Base-by-base conservation (phyloP, 305 asterid species). In the Salvia sclarea region DNA sequence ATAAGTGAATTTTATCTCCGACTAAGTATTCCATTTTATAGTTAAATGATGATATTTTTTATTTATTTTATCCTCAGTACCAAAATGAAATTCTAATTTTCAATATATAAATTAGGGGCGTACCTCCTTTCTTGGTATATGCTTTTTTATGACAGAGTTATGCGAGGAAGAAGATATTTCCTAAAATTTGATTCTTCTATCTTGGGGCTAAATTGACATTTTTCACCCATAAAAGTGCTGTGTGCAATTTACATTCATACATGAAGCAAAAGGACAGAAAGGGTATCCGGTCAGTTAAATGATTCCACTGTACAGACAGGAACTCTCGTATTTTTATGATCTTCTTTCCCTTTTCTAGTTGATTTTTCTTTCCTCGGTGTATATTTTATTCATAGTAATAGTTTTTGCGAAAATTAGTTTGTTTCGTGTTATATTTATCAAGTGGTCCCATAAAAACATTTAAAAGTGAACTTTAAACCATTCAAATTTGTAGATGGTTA, bases 381-480 rank as follows among this genome's bases (percentile, higher is more conserved):
- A 24, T n/a, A 2, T 13, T n/a, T 22, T 11, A 11, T 40, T n/a
- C n/a, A n/a, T n/a, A n/a, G n/a, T n/a, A n/a, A 2, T 1, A 7
- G 4, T n/a, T 12, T 47, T 17, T 28, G 2, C 8, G 5, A 10
- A 45, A 61, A 61, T 20, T 21, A 61, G 6, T 16, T 21, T 9
- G 6, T 61, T 0, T 61, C 13, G 8, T 10, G 20, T 38, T 40
- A 7, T 22, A 40, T 20, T 35, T 4, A 21, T 18, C 6, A 13
- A 37, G 9, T 41, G 18, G 66, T 21, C 41, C 18, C 35, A 55
- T 8, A 8, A n/a, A 3, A 33, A 24, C 58, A 64, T 41, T 12
- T 41, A 58, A 65, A 65, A 57, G 44, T 18, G 13, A 70, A 14
- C 38, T 66, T 50, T 62, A 60, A 58, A 52, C 72, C 43, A 30